Conservation (phyloP, 2,329 filamentous ascomycete species). For the Arthrobotrys pseudoclavata region DNA sequence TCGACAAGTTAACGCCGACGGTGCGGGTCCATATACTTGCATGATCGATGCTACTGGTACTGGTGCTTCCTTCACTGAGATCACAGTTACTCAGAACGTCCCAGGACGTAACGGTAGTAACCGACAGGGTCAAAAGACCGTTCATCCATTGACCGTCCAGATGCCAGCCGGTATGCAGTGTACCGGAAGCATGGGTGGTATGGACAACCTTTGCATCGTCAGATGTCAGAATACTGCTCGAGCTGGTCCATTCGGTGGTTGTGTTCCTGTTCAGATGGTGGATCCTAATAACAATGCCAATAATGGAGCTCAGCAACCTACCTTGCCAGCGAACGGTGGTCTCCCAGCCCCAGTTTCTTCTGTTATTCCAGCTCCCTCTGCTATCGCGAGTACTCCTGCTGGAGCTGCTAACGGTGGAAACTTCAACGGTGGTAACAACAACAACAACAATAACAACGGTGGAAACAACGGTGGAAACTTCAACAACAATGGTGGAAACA, state of each 20-base stretch:
- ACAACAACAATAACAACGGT: slow-evolving; percentile 7
- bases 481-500: slow-evolving; percentile 19
- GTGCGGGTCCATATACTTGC: slow-evolving; percentile 72
- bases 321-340: not conserved
- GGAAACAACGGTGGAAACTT: slow-evolving; percentile 1
- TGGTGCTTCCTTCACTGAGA: slow-evolving; percentile 65
- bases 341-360: no score
- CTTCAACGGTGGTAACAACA: not conserved
- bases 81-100: slow-evolving; percentile 45
- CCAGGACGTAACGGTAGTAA: slow-evolving; percentile 34
- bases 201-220: slow-evolving; percentile 74
- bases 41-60: slow-evolving; percentile 76
- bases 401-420: slow-evolving; percentile 1
- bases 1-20: slow-evolving; percentile 66
- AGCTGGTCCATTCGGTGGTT: slow-evolving; percentile 75
- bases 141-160: slow-evolving; percentile 16
- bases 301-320: no score
- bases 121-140: slow-evolving; percentile 23
- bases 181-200: slow-evolving; percentile 73
- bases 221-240: slow-evolving; percentile 74
- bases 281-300: not conserved
- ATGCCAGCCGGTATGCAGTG: slow-evolving; percentile 65
- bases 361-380: not conserved
- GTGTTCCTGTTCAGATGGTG: slow-evolving; percentile 71
- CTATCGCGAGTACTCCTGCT: not conserved